phyloP scores from a whole-genome alignment of 345 rosid species.

The Ailanthus altissimus region DNA sequence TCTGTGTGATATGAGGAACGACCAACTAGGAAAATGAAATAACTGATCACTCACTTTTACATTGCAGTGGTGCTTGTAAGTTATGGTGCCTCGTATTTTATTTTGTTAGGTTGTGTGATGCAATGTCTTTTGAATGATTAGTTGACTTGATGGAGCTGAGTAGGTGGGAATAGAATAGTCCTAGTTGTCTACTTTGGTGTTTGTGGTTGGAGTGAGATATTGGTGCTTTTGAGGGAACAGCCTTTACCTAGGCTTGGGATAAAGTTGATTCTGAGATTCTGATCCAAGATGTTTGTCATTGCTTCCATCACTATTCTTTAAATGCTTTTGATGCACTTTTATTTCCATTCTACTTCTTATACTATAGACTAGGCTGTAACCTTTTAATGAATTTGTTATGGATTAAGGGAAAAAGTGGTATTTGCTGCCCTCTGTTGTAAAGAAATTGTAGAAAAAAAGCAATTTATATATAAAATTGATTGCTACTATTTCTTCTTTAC shows the following conservation, averaged over 20 bases:
- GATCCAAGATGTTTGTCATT: too few species aligned
- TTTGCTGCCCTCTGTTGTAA: not conserved
- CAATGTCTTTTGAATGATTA: not conserved
- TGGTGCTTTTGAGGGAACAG: not conserved
- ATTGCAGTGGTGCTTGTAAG: not conserved
- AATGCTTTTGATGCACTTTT: too few species aligned
- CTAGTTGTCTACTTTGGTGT: not conserved
- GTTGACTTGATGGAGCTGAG: not conserved
- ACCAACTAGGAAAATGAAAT: too few species aligned
- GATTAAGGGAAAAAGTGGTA: not conserved
- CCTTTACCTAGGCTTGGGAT: too few species aligned
- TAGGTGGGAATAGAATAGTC: not conserved
- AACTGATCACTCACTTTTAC: not conserved
- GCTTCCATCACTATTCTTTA: too few species aligned
- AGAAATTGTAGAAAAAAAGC: not conserved
- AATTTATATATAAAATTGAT: not conserved
- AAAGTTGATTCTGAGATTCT: too few species aligned
- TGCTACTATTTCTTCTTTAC: conserved; percentile 7
- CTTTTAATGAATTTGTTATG: not conserved
- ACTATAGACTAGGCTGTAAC: not conserved
- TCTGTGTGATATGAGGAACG: not conserved
- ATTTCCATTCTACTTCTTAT: not conserved
- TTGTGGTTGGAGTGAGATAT: not conserved
- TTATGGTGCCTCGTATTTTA: not conserved
- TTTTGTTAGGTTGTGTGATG: not conserved